Percentiles rank a stretch among this genome's conserved stretches.
phyloP scores from a whole-genome alignment of 805 yeast genomes.

The Hanseniaspora mollemarum region DNA sequence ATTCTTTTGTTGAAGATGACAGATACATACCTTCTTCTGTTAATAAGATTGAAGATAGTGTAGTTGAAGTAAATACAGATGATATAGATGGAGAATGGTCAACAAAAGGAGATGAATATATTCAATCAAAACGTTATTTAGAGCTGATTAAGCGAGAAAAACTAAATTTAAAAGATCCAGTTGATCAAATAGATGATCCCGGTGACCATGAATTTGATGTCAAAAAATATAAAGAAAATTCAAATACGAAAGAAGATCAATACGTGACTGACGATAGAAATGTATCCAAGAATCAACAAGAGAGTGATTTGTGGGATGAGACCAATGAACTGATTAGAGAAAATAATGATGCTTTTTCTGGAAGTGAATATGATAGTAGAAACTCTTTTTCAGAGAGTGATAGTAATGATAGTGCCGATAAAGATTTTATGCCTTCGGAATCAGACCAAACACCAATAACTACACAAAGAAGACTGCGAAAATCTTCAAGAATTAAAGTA shows the following conservation, averaged over 20 bases:
- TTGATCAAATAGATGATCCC: conserved; percentile 17
- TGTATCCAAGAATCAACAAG: conserved; percentile 13
- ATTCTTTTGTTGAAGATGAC: conserved; percentile 30
- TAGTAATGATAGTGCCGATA: conserved; percentile 17
- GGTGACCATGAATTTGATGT: conserved; percentile 19
- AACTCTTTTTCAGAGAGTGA: background rate
- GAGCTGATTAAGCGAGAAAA: background rate
- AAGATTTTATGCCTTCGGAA: conserved; percentile 21
- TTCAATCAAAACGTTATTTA: background rate
- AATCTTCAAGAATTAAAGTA: conserved; percentile 54
- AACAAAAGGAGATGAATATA: conserved; percentile 11
- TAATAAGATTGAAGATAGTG: conserved; percentile 17
- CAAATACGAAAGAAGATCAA: conserved; percentile 1
- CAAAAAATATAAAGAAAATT: conserved; percentile 19
- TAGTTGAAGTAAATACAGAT: conserved; percentile 22
- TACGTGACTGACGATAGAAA: conserved; percentile 16
- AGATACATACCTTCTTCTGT: too few relatives aligned
- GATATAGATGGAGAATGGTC: conserved; percentile 30
- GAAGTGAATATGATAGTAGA: background rate
- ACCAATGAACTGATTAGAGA: conserved; percentile 12
- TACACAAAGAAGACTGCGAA: conserved; percentile 32
- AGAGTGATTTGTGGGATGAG: conserved; percentile 20
- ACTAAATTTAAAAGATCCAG: conserved; percentile 18
- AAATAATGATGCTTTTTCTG: background rate
- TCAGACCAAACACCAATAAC: conserved; percentile 21